Evolutionary conservation across 2,329 filamentous ascomycete genomes (phyloP), one percentile per base, ranked within the genome.

Genomic region (Sporothrix phasma): DNA sequence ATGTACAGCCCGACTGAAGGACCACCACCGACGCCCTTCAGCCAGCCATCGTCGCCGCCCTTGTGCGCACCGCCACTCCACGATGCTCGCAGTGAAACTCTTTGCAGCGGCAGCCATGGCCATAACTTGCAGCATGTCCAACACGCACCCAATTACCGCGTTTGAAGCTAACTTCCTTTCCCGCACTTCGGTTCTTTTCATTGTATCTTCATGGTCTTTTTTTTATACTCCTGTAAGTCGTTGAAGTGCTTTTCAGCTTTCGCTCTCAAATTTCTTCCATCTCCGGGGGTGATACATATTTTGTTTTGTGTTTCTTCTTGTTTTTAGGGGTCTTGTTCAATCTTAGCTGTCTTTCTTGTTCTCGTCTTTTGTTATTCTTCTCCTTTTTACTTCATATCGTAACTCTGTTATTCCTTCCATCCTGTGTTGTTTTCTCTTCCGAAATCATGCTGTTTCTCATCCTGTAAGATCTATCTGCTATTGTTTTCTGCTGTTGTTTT

Each of bases 1-100:
- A 34, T 58, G 3, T 64, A 64, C 54, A 64, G 37, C 37, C 62
- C 62, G 5, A 58, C 34, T 1, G 62, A 60, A 5, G 54, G 41
- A 3, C 62, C 15, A 5, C 31, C 41, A 51, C 53, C 13, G 3
- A 51, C 13, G 51, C 34, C 24, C 34, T 17, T 46, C 29, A 34
- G 51, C 54, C 61, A 29, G 13, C 34, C 61, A 1, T 43, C 53
- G 29, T 54, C 62, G 4, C 54, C 46, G 3, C 51, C 54, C 5
- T 37, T 60, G n/a, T 58, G 53, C 22, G 1, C 26, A 8, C 43
- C 41, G 15, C 29, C 5, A 2, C 54, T 45, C 22, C 54, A 60
- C 15, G 58, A 60, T 7, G 15, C 37, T 0, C 45, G 47, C 24
- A 31, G 17, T 10, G 56, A 59, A 7, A 11, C 54, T 10, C 13